Evolutionary conservation across 140 eudicot species (phyloP), one percentile per base, ranked within the genome.

Genomic region (Flaveria floridana): DNA sequence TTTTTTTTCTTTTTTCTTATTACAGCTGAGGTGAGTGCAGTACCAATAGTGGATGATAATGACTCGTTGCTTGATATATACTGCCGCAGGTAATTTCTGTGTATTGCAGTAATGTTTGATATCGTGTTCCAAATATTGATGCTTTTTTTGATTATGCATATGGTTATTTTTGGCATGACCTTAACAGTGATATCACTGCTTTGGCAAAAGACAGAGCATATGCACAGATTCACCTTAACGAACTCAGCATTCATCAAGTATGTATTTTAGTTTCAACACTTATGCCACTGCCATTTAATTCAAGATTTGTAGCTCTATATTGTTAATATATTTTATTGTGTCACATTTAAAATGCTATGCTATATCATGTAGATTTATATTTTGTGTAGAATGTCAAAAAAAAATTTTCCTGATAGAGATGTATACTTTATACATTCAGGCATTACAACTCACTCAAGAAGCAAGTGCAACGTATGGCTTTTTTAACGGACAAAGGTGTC

Each of bases 141-240:
- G 16, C 58, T 39, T 44, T 42, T 34, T 10, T 37, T 56, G 39
- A n/a, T 39, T 55, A 51, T 13, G 48, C 57, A 20, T 37, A 11
- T 44, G 41, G 2, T 16, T 23, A 3, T 69, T 65, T 75, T 61
- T 55, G 66, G 52, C 58, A 53, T 68, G 64, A 77, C 42, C 25
- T 72, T 78, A 70, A 80, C 88, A 91, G 97, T 71, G 97, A 91
- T 76, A 91, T 91, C 56, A 91, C 95, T 72, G 87, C 95, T 71
- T 86, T 91, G 83, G 97, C 97, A n/a, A 91, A 91, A 75, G 97
- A 88, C 81, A 84, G 84, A 78, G 88, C 85, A 39, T 91, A 91
- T 80, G 86, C 92, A 7, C 97, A 91, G 47, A 80, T 91, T 72
- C 87, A 68, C 57, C 97, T 91, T 66, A 89, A 91, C 68, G 92